Conservation (phyloP, 78 protist genomes). For the Polysphondylium violaceum region DNA sequence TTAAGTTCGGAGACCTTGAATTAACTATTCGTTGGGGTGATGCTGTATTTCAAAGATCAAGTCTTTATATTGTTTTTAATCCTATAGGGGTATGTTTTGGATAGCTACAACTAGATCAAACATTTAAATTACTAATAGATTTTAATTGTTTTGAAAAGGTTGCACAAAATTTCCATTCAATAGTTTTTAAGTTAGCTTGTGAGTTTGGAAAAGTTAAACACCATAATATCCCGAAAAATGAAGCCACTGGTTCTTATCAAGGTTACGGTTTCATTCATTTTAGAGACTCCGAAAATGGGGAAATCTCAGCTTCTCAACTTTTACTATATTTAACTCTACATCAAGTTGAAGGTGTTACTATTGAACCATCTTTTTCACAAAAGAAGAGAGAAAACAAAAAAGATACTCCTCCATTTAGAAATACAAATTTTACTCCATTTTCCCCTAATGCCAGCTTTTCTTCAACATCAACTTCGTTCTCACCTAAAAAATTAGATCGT, state of each 20-base stretch:
- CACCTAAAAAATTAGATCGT: too few species aligned
- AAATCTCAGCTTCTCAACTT: not conserved
- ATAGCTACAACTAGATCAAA: too few species aligned
- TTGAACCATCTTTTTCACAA: slow-evolving; percentile 22
- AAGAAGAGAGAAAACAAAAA: too few species aligned
- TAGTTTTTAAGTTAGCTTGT: not conserved
- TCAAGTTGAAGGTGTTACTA: slow-evolving; percentile 6
- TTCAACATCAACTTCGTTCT: too few species aligned
- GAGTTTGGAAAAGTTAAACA: slow-evolving; percentile 57
- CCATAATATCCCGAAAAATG: slow-evolving; percentile 28
- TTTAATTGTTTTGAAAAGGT: too few species aligned
- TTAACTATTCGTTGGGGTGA: slow-evolving; percentile 38
- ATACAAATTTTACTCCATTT: too few species aligned
- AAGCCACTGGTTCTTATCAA: not conserved
- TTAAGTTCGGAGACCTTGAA: not conserved
- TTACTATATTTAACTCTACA: not conserved
- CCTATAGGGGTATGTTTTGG: slow-evolving; percentile 5
- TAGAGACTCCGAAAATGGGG: slow-evolving; percentile 40
- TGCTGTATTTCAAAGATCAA: slow-evolving; percentile 18
- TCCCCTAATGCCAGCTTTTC: too few species aligned
- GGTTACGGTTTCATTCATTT: slow-evolving; percentile 58
- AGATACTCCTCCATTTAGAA: too few species aligned
- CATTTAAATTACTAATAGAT: too few species aligned
- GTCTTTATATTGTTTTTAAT: slow-evolving; percentile 29
- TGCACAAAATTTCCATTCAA: slow-evolving; percentile 26